Conservation (phyloP, 768 basidiomycete genomes). For the Dioszegia aurantiaca region DNA sequence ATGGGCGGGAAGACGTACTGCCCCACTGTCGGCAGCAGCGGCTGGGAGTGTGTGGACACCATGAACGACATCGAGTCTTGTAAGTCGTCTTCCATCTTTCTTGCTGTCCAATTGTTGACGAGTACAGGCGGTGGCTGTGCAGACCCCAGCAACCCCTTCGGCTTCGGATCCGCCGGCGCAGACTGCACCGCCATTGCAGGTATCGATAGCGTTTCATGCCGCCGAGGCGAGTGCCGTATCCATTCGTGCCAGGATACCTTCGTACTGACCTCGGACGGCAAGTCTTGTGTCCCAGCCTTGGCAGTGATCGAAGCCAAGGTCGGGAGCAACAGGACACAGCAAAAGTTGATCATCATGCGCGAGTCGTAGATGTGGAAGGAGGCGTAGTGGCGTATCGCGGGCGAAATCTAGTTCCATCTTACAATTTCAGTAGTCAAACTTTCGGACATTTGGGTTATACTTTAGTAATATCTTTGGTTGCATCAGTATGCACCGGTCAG, state of each 20-base stretch:
- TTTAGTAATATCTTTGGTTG: conserved; percentile 1
- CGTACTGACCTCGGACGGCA: conserved; percentile 10
- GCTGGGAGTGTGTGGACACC: conserved; percentile 37
- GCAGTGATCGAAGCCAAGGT: not conserved
- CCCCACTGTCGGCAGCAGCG: conserved; percentile 6
- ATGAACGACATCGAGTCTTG: conserved; percentile 31
- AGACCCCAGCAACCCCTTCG: conserved; percentile 7
- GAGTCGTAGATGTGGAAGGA: not conserved
- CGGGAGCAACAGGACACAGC: not conserved
- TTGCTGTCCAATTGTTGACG: not conserved
- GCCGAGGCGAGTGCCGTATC: conserved; percentile 24
- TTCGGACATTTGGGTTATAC: conserved; percentile 11
- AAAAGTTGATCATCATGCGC: not conserved
- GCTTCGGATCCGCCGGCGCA: conserved; percentile 19
- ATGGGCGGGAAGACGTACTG: conserved; percentile 8
- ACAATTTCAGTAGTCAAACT: not conserved
- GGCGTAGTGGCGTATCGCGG: not conserved
- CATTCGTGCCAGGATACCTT: conserved; percentile 16
- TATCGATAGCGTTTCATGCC: conserved; percentile 30
- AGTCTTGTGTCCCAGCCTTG: conserved; percentile 13
- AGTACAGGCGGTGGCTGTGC: conserved; percentile 39
- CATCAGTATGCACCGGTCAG: not conserved
- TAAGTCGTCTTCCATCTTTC: conserved; percentile 12
- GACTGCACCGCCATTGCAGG: conserved; percentile 40
- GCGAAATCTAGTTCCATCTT: not conserved